These are phyloP conservation scores for Fusarium austroafricanum DNA, from an alignment of 2,329 filamentous ascomycete species.

Conservation along the genomic window DNA sequence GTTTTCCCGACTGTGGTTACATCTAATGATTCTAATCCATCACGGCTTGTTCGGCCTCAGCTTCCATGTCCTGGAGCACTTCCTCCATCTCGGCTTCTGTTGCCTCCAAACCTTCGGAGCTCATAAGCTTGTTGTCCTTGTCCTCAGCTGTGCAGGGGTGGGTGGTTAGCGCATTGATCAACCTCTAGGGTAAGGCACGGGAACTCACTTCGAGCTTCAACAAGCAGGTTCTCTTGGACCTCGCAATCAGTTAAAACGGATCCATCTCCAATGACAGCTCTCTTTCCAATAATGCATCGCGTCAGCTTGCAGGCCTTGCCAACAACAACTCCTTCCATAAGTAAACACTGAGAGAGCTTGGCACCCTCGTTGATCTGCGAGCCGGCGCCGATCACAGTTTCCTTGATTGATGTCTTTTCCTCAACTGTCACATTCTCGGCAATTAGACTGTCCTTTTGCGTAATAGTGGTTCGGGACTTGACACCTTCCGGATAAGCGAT, in stretches of 20 bases:
- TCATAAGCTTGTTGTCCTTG: conserved; percentile 76
- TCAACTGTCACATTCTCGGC: conserved; percentile 91
- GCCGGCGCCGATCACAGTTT: conserved; percentile 86
- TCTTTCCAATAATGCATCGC: conserved; percentile 85
- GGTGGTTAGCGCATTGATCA: conserved; percentile 18
- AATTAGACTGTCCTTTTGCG: conserved; percentile 82
- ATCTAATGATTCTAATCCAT: conserved; percentile 40
- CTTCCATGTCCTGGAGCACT: conserved; percentile 58
- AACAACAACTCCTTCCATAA: conserved; percentile 92
- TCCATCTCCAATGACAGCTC: conserved; percentile 85
- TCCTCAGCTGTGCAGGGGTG: conserved; percentile 65
- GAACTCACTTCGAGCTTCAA: conserved; percentile 79
- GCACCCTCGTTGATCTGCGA: conserved; percentile 89
- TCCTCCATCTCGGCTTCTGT: conserved; percentile 71
- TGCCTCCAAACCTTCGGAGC: conserved; percentile 72
- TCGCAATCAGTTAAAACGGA: conserved; percentile 88
- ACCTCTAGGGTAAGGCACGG: conserved; percentile 34
- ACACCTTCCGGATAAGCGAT: conserved; percentile 86
- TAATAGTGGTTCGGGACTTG: conserved; percentile 83
- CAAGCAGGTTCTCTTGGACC: conserved; percentile 88
- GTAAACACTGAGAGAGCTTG: conserved; percentile 84
- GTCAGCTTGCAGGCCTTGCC: conserved; percentile 87
- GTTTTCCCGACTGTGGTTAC: conserved; percentile 10
- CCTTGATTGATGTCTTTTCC: conserved; percentile 91
- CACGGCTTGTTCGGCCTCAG: conserved; percentile 48